Evolutionary conservation across 2,329 filamentous ascomycete genomes (phyloP).

Genomic region (Neoascochyta sp.): DNA sequence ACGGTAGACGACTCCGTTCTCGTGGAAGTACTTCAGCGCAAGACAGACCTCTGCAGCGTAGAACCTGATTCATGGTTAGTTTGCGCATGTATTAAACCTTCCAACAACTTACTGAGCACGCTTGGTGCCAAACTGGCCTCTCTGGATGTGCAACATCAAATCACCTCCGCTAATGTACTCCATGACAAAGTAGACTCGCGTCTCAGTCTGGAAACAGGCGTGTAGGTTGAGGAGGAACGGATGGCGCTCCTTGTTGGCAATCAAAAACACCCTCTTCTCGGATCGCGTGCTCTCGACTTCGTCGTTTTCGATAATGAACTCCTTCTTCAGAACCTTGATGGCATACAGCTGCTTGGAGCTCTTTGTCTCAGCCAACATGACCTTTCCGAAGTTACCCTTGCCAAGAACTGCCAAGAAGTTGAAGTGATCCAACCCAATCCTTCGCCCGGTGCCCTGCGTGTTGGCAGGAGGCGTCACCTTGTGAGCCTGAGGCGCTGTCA

Average conservation of each 20-base stretch:
- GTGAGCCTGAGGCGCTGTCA: conserved; percentile 33
- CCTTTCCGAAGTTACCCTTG: conserved; percentile 99
- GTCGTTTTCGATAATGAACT: conserved; percentile 99
- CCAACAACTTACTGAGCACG: conserved; percentile 75
- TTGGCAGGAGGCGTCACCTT: conserved; percentile 68
- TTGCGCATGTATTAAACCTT: neutral
- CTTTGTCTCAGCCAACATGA: conserved; percentile 99
- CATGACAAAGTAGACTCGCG: conserved; percentile 98
- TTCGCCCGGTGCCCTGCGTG: conserved; percentile 66
- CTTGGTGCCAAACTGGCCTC: conserved; percentile 92
- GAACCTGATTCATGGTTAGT: conserved; percentile 57
- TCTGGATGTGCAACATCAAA: conserved; percentile 97
- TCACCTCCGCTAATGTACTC: conserved; percentile 98
- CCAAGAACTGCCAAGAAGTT: conserved; percentile 97
- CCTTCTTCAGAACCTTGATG: conserved; percentile 99
- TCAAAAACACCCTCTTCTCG: conserved; percentile 94
- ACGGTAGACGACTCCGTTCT: conserved; percentile 96
- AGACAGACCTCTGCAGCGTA: conserved; percentile 97
- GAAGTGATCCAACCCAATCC: conserved; percentile 96
- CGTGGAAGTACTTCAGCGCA: conserved; percentile 97
- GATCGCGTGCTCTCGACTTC: conserved; percentile 97
- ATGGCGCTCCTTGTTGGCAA: conserved; percentile 95
- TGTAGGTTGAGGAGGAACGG: conserved; percentile 94
- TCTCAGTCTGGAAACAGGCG: conserved; percentile 98
- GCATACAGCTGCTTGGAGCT: conserved; percentile 86